Conservation (phyloP, 2,329 filamentous ascomycete genomes). For the Fusarium napiforme region DNA sequence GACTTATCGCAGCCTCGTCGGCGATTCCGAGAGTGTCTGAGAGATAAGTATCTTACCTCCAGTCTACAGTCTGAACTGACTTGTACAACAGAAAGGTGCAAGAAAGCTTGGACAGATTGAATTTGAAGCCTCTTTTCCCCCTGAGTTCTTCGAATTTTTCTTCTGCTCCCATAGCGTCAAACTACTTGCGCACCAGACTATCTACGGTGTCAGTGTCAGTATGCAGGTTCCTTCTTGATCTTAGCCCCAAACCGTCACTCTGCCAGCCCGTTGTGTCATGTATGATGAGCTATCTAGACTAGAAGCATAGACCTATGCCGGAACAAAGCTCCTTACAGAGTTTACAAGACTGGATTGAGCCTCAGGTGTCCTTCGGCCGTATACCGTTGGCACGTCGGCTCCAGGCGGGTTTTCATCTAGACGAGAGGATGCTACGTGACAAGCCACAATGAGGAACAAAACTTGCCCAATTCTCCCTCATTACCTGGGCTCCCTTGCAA, state of each 20-base stretch:
- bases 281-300: constrained; percentile 29
- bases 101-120: constrained; percentile 4
- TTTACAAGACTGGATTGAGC: constrained; percentile 24
- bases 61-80: constrained; percentile 1
- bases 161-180: constrained; percentile 29
- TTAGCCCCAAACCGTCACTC: constrained; percentile 38
- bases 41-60: constrained; percentile 5
- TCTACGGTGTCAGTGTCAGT: constrained; percentile 28
- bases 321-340: constrained; percentile 23
- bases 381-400: constrained; percentile 11
- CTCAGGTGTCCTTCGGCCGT: constrained; percentile 27
- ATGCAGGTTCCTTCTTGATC: constrained; percentile 39
- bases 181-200: constrained; percentile 24
- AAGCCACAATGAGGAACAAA: constrained; percentile 26
- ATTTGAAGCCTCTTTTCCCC: constrained; percentile 25
- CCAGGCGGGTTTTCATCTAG: neutral
- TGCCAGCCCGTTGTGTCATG: constrained; percentile 23
- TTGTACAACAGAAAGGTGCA: constrained; percentile 12
- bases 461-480: constrained; percentile 16
- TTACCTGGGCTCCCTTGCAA: constrained; percentile 14
- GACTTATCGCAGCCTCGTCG: constrained; percentile 34
- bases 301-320: constrained; percentile 28
- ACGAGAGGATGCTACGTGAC: constrained; percentile 1
- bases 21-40: constrained; percentile 32
- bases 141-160: constrained; percentile 29